Evolutionary conservation across 140 eudicot genomes (phyloP), one percentile per base, ranked within the genome.

Genomic region (Erigeron philadelphicus): DNA sequence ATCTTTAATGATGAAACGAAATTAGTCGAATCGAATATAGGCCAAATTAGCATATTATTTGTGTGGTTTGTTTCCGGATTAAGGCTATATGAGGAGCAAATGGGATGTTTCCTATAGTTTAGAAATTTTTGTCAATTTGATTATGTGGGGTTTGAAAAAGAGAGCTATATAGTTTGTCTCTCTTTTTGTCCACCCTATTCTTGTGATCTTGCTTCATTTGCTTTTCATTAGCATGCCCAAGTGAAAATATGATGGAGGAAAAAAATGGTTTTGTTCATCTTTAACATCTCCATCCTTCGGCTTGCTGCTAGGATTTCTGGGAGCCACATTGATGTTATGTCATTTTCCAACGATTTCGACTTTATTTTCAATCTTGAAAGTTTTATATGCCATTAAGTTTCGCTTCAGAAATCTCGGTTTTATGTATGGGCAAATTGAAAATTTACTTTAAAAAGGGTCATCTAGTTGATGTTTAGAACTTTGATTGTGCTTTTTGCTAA

Each of bases 281-380:
- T 64, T 76, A 68, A 76, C 87, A 78, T 85, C 89, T 68, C 87
- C 68, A 68, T 83, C 82, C 31, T 41, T 45, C 72, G 71, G 75
- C 47, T 76, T 43, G 71, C 31, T 70, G 81, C 79, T 75, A 45
- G 68, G 80, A 60, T 71, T 78, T 81, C 72, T 61, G 79, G 76
- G 79, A 81, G 80, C 78, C 82, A 78, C 84, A 78, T 67, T 66
- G 11, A 47, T 60, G 79, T 71, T 35, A 52, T 70, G 88, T 83
- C 84, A 21, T 76, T 85, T 65, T 85, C 90, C 0, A 66, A 58
- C 65, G 76, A 76, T 63, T 73, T 42, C 18, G 44, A 35, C 44
- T 60, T 75, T 72, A 65, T 66, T 41, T 45, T 15, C 6, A 15
- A 54, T 63, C 43, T 63, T 63, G 75, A 80, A 76, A 58, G 74